A percentile compares a stretch with the other conserved stretches of the same genome.
Evolutionary conservation across 495 filamentous ascomycete species (phyloP).

Genomic region (Friedmanniomyces simplex): DNA sequence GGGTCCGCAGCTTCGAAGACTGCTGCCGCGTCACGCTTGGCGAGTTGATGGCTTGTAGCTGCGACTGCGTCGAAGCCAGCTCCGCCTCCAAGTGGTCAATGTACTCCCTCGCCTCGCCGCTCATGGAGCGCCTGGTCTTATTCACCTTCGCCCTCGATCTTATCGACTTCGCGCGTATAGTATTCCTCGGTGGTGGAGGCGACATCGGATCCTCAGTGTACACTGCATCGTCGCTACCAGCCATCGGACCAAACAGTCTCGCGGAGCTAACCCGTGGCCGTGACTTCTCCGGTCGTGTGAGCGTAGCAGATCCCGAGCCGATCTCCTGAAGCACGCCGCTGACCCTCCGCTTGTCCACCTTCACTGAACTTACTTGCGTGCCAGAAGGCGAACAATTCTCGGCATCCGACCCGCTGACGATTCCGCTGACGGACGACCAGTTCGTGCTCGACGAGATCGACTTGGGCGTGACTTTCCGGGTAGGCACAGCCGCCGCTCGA

Average conservation of each 20-base stretch:
- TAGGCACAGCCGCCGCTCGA: slow-evolving; percentile 7
- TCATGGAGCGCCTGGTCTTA: slow-evolving; percentile 8
- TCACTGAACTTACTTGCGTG: not conserved
- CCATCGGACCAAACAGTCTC: not conserved
- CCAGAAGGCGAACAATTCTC: slow-evolving; percentile 14
- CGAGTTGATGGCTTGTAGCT: slow-evolving; percentile 16
- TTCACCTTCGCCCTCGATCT: slow-evolving; percentile 3
- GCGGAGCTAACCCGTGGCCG: not conserved
- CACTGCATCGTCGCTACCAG: not conserved
- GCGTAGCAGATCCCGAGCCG: not conserved
- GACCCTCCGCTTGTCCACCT: slow-evolving; percentile 1
- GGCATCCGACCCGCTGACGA: slow-evolving; percentile 1
- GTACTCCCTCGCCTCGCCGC: slow-evolving; percentile 19
- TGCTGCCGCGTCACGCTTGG: slow-evolving; percentile 19
- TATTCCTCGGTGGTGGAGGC: slow-evolving; percentile 2
- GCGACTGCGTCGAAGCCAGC: slow-evolving; percentile 15
- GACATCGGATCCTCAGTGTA: not conserved
- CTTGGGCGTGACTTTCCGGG: slow-evolving; percentile 19
- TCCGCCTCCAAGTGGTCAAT: slow-evolving; percentile 23
- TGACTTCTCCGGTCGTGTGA: slow-evolving; percentile 7
- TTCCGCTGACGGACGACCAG: slow-evolving; percentile 2
- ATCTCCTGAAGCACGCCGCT: slow-evolving; percentile 17
- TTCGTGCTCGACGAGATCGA: slow-evolving; percentile 5
- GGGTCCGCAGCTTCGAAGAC: slow-evolving; percentile 9
- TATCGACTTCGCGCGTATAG: slow-evolving; percentile 1